Conservation (phyloP, 345 rosid species). For the Rhizophora apiculata region DNA sequence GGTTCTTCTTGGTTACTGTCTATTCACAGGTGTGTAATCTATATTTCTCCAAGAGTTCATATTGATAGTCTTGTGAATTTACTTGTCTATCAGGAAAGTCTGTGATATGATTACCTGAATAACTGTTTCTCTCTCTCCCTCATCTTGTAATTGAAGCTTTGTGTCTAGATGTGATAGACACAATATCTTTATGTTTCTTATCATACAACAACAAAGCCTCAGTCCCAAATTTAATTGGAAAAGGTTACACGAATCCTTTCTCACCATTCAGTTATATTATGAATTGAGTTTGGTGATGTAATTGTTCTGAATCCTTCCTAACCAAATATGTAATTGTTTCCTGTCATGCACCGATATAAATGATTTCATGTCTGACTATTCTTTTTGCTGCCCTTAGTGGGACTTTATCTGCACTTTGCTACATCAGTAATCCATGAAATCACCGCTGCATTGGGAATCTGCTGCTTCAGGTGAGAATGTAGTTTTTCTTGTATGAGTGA, state of each 20-base stretch:
- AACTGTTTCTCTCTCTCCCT: not conserved
- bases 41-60: not conserved
- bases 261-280: no score
- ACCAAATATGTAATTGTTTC: no score
- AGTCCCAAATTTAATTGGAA: no score
- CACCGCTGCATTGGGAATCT: slow-evolving; percentile 85
- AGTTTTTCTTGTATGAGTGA: not conserved
- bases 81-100: not conserved
- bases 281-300: no score
- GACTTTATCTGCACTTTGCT: slow-evolving; percentile 83
- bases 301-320: no score
- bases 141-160: no score
- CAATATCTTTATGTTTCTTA: no score
- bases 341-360: no score
- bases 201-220: no score
- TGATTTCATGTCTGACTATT: slow-evolving; percentile 15
- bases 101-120: not conserved
- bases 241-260: no score
- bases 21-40: slow-evolving; percentile 58
- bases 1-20: slow-evolving; percentile 91
- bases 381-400: slow-evolving; percentile 40
- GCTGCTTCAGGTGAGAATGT: slow-evolving; percentile 83
- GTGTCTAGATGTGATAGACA: no score
- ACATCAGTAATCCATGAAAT: slow-evolving; percentile 92
- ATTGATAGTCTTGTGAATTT: not conserved